These are phyloP conservation scores for Calvatia gigantea DNA, from an alignment of 768 basidiomycete genomes.

Conservation along the genomic window DNA sequence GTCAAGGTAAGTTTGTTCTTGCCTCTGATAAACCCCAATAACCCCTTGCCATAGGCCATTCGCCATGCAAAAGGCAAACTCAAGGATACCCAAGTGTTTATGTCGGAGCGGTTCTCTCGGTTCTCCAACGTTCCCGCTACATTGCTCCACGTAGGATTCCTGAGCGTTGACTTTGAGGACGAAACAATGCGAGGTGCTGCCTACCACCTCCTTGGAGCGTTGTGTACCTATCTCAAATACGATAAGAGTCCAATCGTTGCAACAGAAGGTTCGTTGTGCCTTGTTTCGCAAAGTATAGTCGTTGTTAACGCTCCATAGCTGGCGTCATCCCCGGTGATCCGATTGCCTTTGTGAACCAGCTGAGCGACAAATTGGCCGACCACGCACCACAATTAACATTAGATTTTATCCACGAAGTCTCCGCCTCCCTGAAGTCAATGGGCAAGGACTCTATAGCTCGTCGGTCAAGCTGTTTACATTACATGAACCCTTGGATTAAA, in stretches of 20 bases:
- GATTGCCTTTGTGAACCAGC: slow-evolving; percentile 52
- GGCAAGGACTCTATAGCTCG: slow-evolving; percentile 40
- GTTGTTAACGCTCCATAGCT: slow-evolving; percentile 34
- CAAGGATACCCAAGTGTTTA: slow-evolving; percentile 47
- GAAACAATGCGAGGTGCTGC: slow-evolving; percentile 77
- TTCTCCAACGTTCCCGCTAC: slow-evolving; percentile 85
- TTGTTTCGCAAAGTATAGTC: not conserved
- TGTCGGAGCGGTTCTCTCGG: slow-evolving; percentile 65
- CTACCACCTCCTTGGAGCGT: slow-evolving; percentile 74
- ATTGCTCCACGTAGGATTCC: slow-evolving; percentile 80
- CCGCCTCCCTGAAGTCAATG: slow-evolving; percentile 57
- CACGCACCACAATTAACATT: slow-evolving; percentile 82
- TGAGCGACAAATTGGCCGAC: slow-evolving; percentile 70
- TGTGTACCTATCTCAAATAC: slow-evolving; percentile 75
- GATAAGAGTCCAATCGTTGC: slow-evolving; percentile 70
- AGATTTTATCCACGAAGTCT: slow-evolving; percentile 87
- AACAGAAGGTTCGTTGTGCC: slow-evolving; percentile 50
- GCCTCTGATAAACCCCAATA: not conserved
- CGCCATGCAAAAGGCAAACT: slow-evolving; percentile 72
- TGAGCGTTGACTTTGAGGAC: slow-evolving; percentile 71
- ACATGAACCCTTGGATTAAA: slow-evolving; percentile 86
- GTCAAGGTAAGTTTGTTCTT: slow-evolving; percentile 52
- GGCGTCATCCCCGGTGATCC: slow-evolving; percentile 70
- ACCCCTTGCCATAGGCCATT: slow-evolving; percentile 46
- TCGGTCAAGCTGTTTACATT: slow-evolving; percentile 72